Conservation (phyloP, 306 rosid genomes). For the Dryas drummondii region DNA sequence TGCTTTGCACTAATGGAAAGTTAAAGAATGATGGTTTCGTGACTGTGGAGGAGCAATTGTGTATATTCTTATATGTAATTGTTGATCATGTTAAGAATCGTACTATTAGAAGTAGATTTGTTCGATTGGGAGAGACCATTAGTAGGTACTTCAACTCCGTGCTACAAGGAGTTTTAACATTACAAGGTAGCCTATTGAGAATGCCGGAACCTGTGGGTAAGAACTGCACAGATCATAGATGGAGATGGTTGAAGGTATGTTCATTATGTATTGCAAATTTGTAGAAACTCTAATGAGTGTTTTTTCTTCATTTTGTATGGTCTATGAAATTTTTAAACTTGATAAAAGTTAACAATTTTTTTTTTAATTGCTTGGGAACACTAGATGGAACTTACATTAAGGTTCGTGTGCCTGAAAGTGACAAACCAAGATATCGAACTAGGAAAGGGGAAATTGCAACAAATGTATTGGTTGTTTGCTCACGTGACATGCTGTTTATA, state of each 20-base stretch:
- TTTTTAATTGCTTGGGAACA: neutral
- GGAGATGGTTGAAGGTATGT: neutral
- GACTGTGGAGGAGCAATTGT: neutral
- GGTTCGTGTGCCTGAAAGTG: neutral
- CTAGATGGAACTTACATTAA: conserved; percentile 1
- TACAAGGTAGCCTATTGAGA: neutral
- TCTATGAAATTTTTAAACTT: too few species aligned
- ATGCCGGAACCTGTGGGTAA: neutral
- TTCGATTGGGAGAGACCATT: neutral
- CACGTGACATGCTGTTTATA: neutral
- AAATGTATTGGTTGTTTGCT: conserved; percentile 1
- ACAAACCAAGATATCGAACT: neutral
- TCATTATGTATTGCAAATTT: too few species aligned
- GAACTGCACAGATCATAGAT: neutral
- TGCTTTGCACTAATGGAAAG: neutral
- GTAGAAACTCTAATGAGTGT: neutral
- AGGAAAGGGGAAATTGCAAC: neutral
- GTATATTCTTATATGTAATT: neutral
- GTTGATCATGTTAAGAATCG: neutral
- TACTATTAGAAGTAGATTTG: neutral
- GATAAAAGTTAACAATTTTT: too few species aligned
- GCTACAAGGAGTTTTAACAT: neutral
- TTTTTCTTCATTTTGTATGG: too few species aligned
- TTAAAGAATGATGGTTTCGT: neutral
- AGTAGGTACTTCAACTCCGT: neutral